Evolutionary conservation across 2,329 filamentous ascomycete genomes (phyloP).

Genomic region (Colletotrichum aenigma): DNA sequence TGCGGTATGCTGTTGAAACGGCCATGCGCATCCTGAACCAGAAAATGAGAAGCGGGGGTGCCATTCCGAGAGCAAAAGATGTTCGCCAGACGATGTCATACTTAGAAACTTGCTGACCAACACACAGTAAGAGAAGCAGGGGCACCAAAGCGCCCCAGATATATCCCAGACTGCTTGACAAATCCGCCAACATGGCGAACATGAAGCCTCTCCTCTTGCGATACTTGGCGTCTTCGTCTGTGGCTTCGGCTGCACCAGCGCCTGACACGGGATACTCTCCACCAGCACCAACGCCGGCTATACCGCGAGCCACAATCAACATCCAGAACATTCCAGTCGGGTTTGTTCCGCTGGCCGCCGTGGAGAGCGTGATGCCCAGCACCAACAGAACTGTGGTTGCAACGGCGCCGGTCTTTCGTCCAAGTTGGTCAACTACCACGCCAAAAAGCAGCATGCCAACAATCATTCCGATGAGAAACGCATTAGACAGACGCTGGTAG

Average conservation of each 20-base stretch:
- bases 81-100: constrained; percentile 54
- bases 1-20: constrained; percentile 52
- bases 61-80: constrained; percentile 52
- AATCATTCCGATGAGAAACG: constrained; percentile 60
- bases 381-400: constrained; percentile 51
- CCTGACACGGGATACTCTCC: constrained; percentile 58
- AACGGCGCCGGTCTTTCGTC: constrained; percentile 52
- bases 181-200: constrained; percentile 58
- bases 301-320: constrained; percentile 46
- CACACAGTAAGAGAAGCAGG: constrained; percentile 54
- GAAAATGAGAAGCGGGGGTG: constrained; percentile 55
- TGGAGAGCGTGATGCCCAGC: constrained; percentile 48
- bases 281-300: constrained; percentile 48
- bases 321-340: constrained; percentile 52
- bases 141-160: constrained; percentile 54
- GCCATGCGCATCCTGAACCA: constrained; percentile 58
- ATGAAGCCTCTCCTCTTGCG: constrained; percentile 57
- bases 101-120: constrained; percentile 44
- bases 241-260: constrained; percentile 55
- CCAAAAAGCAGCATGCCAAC: constrained; percentile 61
- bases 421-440: constrained; percentile 51
- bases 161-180: constrained; percentile 55
- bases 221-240: constrained; percentile 49
- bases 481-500: constrained; percentile 57
- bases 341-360: constrained; percentile 45